Conservation (phyloP, 2,329 filamentous ascomycete species). For the Thelonectria olida region DNA sequence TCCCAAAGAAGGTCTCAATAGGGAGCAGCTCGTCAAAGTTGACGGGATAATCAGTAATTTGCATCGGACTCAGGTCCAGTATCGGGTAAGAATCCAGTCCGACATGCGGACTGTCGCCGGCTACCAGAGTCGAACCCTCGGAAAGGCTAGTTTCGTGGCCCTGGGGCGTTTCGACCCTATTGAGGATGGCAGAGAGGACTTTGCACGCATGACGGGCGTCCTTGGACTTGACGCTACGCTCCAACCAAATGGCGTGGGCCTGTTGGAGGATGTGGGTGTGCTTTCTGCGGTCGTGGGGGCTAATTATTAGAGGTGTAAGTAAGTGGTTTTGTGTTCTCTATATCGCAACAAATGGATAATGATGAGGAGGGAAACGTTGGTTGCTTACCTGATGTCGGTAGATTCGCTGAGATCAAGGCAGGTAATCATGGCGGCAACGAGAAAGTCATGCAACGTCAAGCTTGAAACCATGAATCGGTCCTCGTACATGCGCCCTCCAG, state of each 20-base stretch:
- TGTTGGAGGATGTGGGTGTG: conserved; percentile 50
- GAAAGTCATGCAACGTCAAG: conserved; percentile 64
- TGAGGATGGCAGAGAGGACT: conserved; percentile 54
- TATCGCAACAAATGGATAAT: too few relatives aligned
- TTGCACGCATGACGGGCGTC: conserved; percentile 55
- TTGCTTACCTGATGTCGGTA: conserved; percentile 46
- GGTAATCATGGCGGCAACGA: conserved; percentile 68
- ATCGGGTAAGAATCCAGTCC: not conserved
- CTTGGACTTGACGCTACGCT: conserved; percentile 47
- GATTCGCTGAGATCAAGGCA: conserved; percentile 60
- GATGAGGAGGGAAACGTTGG: not conserved
- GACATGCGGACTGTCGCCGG: conserved; percentile 4
- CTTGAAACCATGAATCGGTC: conserved; percentile 64
- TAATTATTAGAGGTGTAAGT: conserved; percentile 10
- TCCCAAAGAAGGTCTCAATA: conserved; percentile 49
- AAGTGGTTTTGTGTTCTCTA: not conserved
- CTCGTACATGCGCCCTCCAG: conserved; percentile 60
- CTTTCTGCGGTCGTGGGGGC: conserved; percentile 43
- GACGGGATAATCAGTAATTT: conserved; percentile 28
- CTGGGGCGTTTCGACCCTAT: conserved; percentile 42
- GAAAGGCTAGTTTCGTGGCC: conserved; percentile 10
- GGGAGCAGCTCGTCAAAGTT: conserved; percentile 47
- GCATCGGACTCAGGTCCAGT: conserved; percentile 20
- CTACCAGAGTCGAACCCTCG: conserved; percentile 10
- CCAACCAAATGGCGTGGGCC: conserved; percentile 55